These are phyloP conservation scores for Ajuga chamaepitys DNA, from an alignment of 257 asterid genomes.

Conservation along the genomic window DNA sequence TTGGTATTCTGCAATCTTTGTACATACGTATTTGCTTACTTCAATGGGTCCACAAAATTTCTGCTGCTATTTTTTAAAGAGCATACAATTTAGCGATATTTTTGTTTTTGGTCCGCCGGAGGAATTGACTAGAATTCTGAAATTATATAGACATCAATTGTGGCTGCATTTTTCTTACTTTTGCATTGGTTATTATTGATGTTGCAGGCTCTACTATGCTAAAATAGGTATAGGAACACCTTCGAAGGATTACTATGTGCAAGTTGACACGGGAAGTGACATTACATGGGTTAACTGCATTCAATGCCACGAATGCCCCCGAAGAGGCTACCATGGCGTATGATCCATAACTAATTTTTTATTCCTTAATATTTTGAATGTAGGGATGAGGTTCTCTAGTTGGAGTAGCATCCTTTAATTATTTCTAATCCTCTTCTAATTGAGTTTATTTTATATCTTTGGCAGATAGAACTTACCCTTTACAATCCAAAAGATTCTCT, in stretches of 20 bases:
- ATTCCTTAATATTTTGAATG: conserved; percentile 3
- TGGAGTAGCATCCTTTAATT: neutral
- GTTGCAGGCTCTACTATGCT: conserved; percentile 90
- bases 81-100: neutral
- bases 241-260: conserved; percentile 86
- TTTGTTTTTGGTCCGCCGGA: neutral
- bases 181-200: conserved; percentile 19
- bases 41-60: neutral
- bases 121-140: neutral
- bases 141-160: conserved; percentile 4
- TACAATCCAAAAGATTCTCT: conserved; percentile 70
- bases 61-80: neutral
- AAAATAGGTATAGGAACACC: conserved; percentile 96
- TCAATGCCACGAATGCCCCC: conserved; percentile 80
- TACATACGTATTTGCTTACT: neutral
- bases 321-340: conserved; percentile 91
- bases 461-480: conserved; percentile 80
- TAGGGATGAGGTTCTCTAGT: neutral
- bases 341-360: conserved; percentile 33
- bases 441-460: conserved; percentile 13
- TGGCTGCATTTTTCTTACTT: conserved; percentile 9
- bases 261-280: conserved; percentile 97
- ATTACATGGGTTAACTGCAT: conserved; percentile 96
- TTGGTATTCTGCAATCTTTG: conserved; percentile 8
- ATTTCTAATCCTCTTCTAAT: conserved; percentile 18